Evolutionary conservation across 2,329 filamentous ascomycete genomes (phyloP).

Genomic region (Teratosphaeria nubilosa): DNA sequence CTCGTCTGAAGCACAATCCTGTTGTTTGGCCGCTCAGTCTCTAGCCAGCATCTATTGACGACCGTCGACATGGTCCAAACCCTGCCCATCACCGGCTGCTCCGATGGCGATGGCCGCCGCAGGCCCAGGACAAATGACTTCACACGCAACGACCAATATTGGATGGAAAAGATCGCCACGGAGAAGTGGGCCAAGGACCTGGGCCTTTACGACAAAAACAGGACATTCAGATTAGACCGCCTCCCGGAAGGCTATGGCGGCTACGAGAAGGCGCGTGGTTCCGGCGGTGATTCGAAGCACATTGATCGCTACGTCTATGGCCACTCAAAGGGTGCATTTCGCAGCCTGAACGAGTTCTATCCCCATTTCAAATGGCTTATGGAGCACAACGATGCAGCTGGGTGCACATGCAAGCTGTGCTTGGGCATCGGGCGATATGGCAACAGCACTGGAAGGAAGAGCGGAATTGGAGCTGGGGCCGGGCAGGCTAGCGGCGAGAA

Average conservation of each 20-base stretch:
- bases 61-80: constrained; percentile 3
- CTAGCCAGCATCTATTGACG: background rate
- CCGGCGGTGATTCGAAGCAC: constrained; percentile 20
- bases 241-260: constrained; percentile 47
- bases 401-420: constrained; percentile 45
- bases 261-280: constrained; percentile 38
- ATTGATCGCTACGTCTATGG: constrained; percentile 49
- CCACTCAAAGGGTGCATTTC: constrained; percentile 48
- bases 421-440: constrained; percentile 8
- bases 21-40: background rate
- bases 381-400: constrained; percentile 30
- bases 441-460: background rate
- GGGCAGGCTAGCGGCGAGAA: background rate
- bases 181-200: constrained; percentile 18
- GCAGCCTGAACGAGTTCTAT: constrained; percentile 39
- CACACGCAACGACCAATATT: constrained; percentile 18
- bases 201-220: constrained; percentile 3
- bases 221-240: constrained; percentile 39
- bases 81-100: constrained; percentile 1
- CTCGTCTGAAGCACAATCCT: no score
- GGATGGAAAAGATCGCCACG: constrained; percentile 14
- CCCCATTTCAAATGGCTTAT: constrained; percentile 50
- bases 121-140: constrained; percentile 12
- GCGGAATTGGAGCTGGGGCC: background rate
- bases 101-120: constrained; percentile 13